Percentiles rank a stretch among this genome's conserved stretches.
These are phyloP conservation scores for Solioccasus polychromus DNA, from an alignment of 768 basidiomycete genomes.

Conservation along the genomic window DNA sequence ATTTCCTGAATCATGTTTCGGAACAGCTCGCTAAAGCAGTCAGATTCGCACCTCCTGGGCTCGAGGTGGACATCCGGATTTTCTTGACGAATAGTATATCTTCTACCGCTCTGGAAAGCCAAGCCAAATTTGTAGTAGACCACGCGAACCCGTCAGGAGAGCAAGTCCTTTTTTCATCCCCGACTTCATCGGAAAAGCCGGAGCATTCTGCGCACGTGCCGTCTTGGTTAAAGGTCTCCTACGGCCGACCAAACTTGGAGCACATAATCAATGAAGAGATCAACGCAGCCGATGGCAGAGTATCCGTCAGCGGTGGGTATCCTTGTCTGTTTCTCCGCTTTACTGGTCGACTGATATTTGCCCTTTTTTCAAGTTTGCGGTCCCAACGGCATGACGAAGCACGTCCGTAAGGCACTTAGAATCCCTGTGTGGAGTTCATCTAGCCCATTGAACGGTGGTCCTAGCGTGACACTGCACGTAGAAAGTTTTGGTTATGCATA, in stretches of 20 bases:
- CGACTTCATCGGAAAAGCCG: not conserved
- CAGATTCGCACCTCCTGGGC: slow-evolving; percentile 12
- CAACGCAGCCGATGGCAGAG: slow-evolving; percentile 25
- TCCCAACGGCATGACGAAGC: slow-evolving; percentile 32
- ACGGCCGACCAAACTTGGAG: slow-evolving; percentile 42
- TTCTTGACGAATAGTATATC: no score
- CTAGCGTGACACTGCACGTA: slow-evolving; percentile 32
- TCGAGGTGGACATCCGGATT: slow-evolving; percentile 17
- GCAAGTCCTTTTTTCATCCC: not conserved
- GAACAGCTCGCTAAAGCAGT: slow-evolving; percentile 13
- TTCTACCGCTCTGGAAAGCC: not conserved
- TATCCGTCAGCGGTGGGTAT: slow-evolving; percentile 43
- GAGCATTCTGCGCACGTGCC: not conserved
- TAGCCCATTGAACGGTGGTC: slow-evolving; percentile 28
- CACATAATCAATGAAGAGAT: slow-evolving; percentile 37
- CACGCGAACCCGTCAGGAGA: not conserved
- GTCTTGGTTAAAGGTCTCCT: slow-evolving; percentile 21
- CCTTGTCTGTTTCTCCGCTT: no score
- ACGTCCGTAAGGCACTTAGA: slow-evolving; percentile 37
- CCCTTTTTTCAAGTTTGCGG: no score
- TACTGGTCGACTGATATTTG: no score
- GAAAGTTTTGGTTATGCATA: slow-evolving; percentile 36
- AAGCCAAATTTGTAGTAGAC: slow-evolving; percentile 3
- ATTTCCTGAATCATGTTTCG: slow-evolving; percentile 11
- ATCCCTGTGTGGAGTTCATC: slow-evolving; percentile 26